Evolutionary conservation across 1,284 basidiomycete species (phyloP).

Genomic region (Leccinum holopus): DNA sequence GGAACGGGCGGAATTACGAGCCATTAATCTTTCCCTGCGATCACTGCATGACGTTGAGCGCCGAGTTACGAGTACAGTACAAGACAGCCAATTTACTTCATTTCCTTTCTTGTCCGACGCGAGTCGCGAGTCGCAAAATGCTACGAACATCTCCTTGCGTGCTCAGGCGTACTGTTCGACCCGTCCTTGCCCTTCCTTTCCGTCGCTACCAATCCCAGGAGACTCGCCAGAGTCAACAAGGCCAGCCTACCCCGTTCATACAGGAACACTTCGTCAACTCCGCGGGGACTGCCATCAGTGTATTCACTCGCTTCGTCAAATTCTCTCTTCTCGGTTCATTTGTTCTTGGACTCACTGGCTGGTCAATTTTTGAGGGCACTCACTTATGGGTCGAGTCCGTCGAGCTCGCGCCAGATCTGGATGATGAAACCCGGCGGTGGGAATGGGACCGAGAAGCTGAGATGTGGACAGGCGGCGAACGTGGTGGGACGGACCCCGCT

Average conservation of each 20-base stretch:
- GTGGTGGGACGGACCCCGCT: slow-evolving; percentile 71
- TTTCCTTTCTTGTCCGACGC: too few species aligned
- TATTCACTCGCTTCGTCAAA: slow-evolving; percentile 43
- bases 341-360: slow-evolving; percentile 40
- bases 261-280: slow-evolving; percentile 40
- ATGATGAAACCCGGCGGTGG: slow-evolving; percentile 57
- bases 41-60: too few species aligned
- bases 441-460: slow-evolving; percentile 75
- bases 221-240: slow-evolving; percentile 4
- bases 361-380: slow-evolving; percentile 53
- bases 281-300: slow-evolving; percentile 36
- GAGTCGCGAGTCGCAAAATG: background rate
- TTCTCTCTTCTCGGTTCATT: slow-evolving; percentile 40
- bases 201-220: slow-evolving; percentile 21
- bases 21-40: too few species aligned
- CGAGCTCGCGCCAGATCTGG: slow-evolving; percentile 51
- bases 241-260: slow-evolving; percentile 19
- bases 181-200: background rate
- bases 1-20: too few species aligned
- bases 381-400: slow-evolving; percentile 74
- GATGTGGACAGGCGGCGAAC: slow-evolving; percentile 68
- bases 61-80: too few species aligned
- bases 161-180: slow-evolving; percentile 3
- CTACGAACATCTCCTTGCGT: slow-evolving; percentile 9
- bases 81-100: too few species aligned